phyloP scores from a whole-genome alignment of 2,329 filamentous ascomycete genomes.

The Cyclaneusma minus region DNA sequence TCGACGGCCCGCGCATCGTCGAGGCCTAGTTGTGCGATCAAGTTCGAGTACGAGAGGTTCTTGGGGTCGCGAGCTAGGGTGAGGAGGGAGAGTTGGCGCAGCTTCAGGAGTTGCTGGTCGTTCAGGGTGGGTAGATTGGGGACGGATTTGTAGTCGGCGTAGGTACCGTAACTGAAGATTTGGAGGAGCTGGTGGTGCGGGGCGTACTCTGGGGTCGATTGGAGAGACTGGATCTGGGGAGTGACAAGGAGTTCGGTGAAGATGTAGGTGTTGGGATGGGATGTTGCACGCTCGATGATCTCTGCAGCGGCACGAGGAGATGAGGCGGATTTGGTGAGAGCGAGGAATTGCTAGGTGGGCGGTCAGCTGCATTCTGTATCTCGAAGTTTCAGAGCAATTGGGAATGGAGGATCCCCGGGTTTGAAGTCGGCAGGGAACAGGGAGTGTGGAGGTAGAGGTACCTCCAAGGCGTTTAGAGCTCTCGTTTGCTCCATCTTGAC shows the following conservation, averaged over 20 bases:
- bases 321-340: slow-evolving; percentile 71
- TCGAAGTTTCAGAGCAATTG: slow-evolving; percentile 1
- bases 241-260: slow-evolving; percentile 86
- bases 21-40: slow-evolving; percentile 54
- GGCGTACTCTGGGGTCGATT: slow-evolving; percentile 44
- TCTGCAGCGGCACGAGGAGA: slow-evolving; percentile 75
- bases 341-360: slow-evolving; percentile 66
- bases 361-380: slow-evolving; percentile 18
- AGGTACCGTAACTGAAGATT: slow-evolving; percentile 88
- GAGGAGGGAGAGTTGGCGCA: slow-evolving; percentile 79
- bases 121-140: slow-evolving; percentile 52
- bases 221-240: slow-evolving; percentile 62
- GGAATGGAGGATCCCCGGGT: too few relatives aligned
- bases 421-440: slow-evolving; percentile 1
- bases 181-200: slow-evolving; percentile 57
- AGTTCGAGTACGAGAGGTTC: slow-evolving; percentile 57
- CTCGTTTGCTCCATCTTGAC: slow-evolving; percentile 58
- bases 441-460: slow-evolving; percentile 14
- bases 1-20: slow-evolving; percentile 57
- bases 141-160: slow-evolving; percentile 50
- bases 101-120: slow-evolving; percentile 62
- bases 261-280: slow-evolving; percentile 77
- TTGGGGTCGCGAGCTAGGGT: slow-evolving; percentile 54
- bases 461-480: slow-evolving; percentile 48
- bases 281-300: slow-evolving; percentile 75